These are phyloP conservation scores for Suhomyces kilbournensis DNA, from an alignment of 805 yeast species.

Conservation along the genomic window DNA sequence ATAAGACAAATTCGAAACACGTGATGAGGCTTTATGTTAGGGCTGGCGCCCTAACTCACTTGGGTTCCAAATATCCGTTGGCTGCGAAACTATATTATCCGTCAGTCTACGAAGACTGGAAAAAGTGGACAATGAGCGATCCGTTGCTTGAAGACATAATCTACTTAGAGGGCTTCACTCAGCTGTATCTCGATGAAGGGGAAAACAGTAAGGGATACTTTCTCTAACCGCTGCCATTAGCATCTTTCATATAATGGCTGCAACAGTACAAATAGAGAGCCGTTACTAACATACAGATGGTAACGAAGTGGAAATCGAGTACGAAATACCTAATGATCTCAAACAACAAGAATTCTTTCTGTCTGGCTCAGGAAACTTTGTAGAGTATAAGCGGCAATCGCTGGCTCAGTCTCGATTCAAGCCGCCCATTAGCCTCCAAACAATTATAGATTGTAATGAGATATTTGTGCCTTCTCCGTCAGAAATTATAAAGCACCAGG, in stretches of 20 bases:
- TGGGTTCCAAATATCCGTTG: background rate
- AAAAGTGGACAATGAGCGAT: background rate
- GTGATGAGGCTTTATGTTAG: background rate
- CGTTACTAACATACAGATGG: background rate
- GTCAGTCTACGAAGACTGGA: background rate
- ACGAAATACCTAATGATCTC: background rate
- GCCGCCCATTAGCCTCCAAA: background rate
- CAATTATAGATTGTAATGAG: background rate
- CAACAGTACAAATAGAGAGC: background rate
- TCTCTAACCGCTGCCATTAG: background rate
- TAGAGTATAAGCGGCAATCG: background rate
- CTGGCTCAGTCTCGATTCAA: background rate
- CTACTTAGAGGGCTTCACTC: background rate
- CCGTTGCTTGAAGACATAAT: background rate
- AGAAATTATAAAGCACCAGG: background rate
- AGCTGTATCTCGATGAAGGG: background rate
- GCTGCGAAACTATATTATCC: background rate
- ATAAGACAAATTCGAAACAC: no score
- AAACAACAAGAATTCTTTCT: background rate
- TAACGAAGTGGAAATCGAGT: background rate
- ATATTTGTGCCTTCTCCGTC: background rate
- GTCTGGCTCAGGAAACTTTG: background rate
- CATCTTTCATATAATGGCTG: background rate
- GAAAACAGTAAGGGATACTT: background rate
- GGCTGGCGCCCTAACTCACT: conserved; percentile 3